Conservation (phyloP, 2,329 filamentous ascomycete genomes). For the Stagonosporopsis rhizophila region DNA sequence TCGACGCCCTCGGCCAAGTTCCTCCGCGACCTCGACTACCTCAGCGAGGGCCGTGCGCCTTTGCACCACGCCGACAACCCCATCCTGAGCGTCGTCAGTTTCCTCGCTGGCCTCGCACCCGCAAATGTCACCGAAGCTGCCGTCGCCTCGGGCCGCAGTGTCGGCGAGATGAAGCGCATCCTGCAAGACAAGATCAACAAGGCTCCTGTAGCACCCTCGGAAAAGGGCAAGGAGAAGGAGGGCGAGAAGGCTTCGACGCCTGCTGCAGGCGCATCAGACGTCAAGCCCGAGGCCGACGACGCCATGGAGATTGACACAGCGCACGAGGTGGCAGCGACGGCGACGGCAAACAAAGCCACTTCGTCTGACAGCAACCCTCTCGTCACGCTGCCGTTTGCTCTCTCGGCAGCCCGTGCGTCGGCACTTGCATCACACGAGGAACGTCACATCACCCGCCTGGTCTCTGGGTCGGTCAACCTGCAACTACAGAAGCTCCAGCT, state of each 20-base stretch:
- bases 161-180: constrained; percentile 82
- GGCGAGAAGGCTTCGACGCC: constrained; percentile 57
- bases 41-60: constrained; percentile 77
- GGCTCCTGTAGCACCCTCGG: constrained; percentile 51
- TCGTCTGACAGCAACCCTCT: constrained; percentile 52
- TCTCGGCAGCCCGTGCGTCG: constrained; percentile 83
- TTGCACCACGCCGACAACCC: constrained; percentile 95
- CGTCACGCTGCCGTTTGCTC: constrained; percentile 81
- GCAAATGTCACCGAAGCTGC: constrained; percentile 83
- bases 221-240: constrained; percentile 67
- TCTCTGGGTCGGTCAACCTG: constrained; percentile 90
- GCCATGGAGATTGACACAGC: constrained; percentile 66
- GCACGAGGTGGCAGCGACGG: constrained; percentile 51
- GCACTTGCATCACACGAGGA: constrained; percentile 95
- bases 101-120: constrained; percentile 89
- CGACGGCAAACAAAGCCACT: constrained; percentile 23
- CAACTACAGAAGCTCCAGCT: constrained; percentile 95
- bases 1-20: constrained; percentile 56
- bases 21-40: constrained; percentile 65
- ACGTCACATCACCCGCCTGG: constrained; percentile 91
- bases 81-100: constrained; percentile 94
- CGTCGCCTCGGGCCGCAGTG: constrained; percentile 80
- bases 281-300: constrained; percentile 63
- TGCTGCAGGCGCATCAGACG: constrained; percentile 55
- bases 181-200: constrained; percentile 80